Percentiles rank a stretch among this genome's conserved stretches.
These are phyloP conservation scores for Podaxis pistillaris DNA, from an alignment of 768 basidiomycete genomes.

Conservation along the genomic window DNA sequence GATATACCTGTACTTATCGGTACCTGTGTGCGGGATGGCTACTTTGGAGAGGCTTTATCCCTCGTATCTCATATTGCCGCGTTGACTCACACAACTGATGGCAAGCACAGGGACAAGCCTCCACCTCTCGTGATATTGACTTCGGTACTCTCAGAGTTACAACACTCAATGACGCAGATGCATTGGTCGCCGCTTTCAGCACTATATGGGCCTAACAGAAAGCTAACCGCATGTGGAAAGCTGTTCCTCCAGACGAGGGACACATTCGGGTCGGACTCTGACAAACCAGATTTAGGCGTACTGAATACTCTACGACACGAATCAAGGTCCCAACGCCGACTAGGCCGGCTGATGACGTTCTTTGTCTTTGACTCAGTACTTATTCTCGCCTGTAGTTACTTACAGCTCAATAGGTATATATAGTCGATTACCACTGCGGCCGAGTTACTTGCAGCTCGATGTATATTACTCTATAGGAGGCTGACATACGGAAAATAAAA, in stretches of 20 bases:
- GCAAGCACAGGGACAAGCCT: conserved; percentile 25
- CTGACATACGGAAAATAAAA: too few species aligned
- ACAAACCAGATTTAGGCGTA: conserved; percentile 70
- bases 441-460: too few species aligned
- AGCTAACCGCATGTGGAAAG: conserved; percentile 86
- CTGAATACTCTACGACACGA: conserved; percentile 77
- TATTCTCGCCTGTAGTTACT: too few species aligned
- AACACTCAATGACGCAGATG: conserved; percentile 69
- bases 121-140: conserved; percentile 49
- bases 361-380: too few species aligned
- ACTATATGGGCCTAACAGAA: conserved; percentile 77
- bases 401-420: too few species aligned
- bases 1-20: conserved; percentile 90
- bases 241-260: conserved; percentile 81
- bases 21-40: conserved; percentile 89
- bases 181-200: conserved; percentile 73
- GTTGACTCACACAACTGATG: conserved; percentile 29
- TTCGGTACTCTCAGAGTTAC: conserved; percentile 65
- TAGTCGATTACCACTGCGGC: too few species aligned
- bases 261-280: conserved; percentile 39
- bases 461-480: too few species aligned
- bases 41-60: conserved; percentile 89
- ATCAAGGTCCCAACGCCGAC: too few species aligned
- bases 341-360: too few species aligned
- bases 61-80: conserved; percentile 69